These are phyloP conservation scores for Scheffersomyces cryptocercus DNA, from an alignment of 1,139 yeast species.

Conservation along the genomic window DNA sequence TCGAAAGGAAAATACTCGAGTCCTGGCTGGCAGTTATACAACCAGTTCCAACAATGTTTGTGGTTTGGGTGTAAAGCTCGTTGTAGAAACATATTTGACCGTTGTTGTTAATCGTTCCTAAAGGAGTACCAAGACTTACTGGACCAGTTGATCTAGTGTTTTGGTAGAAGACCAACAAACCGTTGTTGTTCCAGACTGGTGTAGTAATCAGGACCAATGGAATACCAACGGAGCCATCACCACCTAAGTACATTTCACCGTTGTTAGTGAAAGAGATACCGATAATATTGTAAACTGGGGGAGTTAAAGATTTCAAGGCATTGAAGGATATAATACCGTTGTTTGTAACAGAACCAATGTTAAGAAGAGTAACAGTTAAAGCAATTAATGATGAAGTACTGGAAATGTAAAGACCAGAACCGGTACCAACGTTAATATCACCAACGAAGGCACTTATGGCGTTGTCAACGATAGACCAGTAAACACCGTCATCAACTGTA, in stretches of 20 bases:
- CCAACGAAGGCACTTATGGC: slow-evolving; percentile 11
- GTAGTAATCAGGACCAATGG: slow-evolving; percentile 23
- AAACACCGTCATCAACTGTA: slow-evolving; percentile 10
- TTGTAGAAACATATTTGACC: slow-evolving; percentile 33
- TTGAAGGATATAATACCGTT: slow-evolving; percentile 27
- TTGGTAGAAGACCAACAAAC: slow-evolving; percentile 26
- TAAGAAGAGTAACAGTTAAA: slow-evolving; percentile 9
- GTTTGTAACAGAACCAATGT: slow-evolving; percentile 14
- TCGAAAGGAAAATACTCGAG: slow-evolving; percentile 21
- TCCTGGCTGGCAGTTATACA: slow-evolving; percentile 26
- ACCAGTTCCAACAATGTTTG: slow-evolving; percentile 28
- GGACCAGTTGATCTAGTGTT: slow-evolving; percentile 17
- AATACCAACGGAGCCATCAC: slow-evolving; percentile 19
- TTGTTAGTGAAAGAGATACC: slow-evolving; percentile 25
- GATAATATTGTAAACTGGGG: slow-evolving; percentile 22
- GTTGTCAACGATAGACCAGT: slow-evolving; percentile 15
- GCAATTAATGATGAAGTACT: slow-evolving; percentile 7
- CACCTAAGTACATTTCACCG: slow-evolving; percentile 31
- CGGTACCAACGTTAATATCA: slow-evolving; percentile 9
- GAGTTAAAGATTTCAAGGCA: slow-evolving; percentile 15
- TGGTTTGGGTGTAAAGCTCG: slow-evolving; percentile 24
- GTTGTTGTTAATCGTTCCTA: slow-evolving; percentile 21
- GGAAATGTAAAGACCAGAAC: slow-evolving; percentile 10
- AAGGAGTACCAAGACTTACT: slow-evolving; percentile 22
- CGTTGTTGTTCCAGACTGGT: slow-evolving; percentile 26